Percentiles rank a stretch among this genome's conserved stretches.
phyloP scores from a whole-genome alignment of 1,139 yeast genomes.

The Schwanniomyces etchellsii region DNA sequence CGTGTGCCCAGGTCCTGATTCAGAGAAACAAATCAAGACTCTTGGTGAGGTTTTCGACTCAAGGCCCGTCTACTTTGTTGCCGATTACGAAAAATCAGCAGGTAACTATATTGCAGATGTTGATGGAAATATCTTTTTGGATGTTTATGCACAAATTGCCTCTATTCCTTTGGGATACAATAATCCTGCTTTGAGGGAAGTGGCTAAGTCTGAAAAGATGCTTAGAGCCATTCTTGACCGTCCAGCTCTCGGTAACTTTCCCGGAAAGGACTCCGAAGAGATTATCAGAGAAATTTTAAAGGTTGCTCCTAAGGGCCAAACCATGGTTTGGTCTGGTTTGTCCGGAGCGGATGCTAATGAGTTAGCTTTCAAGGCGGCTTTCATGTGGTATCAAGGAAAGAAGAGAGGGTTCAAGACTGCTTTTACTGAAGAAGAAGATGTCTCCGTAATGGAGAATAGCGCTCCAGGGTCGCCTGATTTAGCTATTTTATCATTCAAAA shows the following conservation, averaged over 20 bases:
- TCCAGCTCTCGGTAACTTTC: slow-evolving; percentile 76
- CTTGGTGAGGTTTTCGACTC: slow-evolving; percentile 57
- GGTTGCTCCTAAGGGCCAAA: slow-evolving; percentile 69
- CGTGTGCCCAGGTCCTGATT: slow-evolving; percentile 61
- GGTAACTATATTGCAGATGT: slow-evolving; percentile 72
- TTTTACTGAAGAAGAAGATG: slow-evolving; percentile 57
- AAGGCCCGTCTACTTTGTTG: slow-evolving; percentile 62
- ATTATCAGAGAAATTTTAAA: slow-evolving; percentile 53
- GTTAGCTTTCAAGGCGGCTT: slow-evolving; percentile 79
- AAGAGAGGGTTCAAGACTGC: slow-evolving; percentile 46
- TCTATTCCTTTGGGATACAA: slow-evolving; percentile 77
- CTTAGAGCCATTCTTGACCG: slow-evolving; percentile 64
- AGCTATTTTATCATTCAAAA: slow-evolving; percentile 66
- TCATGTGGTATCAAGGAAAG: slow-evolving; percentile 65
- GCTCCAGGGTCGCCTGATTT: slow-evolving; percentile 74
- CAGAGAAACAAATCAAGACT: slow-evolving; percentile 38
- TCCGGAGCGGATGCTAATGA: slow-evolving; percentile 85
- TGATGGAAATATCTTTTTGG: slow-evolving; percentile 64
- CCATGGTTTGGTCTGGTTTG: slow-evolving; percentile 66
- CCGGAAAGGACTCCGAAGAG: slow-evolving; percentile 55
- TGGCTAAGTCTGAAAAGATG: slow-evolving; percentile 62
- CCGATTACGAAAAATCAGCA: slow-evolving; percentile 59
- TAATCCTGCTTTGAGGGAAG: slow-evolving; percentile 60
- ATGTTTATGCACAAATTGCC: slow-evolving; percentile 73
- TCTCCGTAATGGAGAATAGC: slow-evolving; percentile 57